Evolutionary conservation across 2,329 filamentous ascomycete species (phyloP).

Genomic region (Trichoderma aggressivum): DNA sequence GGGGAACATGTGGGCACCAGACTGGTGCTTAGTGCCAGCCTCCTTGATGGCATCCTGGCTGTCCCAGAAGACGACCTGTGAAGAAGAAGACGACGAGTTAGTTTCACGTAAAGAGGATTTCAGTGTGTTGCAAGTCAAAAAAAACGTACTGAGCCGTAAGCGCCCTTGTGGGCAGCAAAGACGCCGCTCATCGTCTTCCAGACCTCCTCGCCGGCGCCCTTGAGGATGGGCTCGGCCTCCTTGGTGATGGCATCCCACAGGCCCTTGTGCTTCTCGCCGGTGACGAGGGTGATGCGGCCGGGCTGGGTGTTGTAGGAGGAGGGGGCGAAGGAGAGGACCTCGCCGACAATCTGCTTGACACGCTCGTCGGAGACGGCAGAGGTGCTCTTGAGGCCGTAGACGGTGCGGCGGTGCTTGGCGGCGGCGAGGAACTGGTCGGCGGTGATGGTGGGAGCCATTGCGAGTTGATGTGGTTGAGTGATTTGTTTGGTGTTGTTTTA

Average conservation of each 20-base stretch:
- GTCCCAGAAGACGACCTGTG: conserved; percentile 75
- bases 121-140: no score
- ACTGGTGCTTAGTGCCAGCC: conserved; percentile 64
- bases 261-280: conserved; percentile 79
- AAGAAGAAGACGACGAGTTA: not conserved
- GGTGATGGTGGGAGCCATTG: not conserved
- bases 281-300: conserved; percentile 72
- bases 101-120: not conserved
- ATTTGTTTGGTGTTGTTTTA: not conserved
- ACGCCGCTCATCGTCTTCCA: conserved; percentile 52
- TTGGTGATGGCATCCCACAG: conserved; percentile 74
- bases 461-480: not conserved
- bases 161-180: conserved; percentile 60
- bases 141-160: conserved; percentile 80
- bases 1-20: conserved; percentile 77
- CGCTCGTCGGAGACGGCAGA: conserved; percentile 49
- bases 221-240: conserved; percentile 25
- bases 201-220: conserved; percentile 56
- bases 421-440: conserved; percentile 57
- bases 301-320: conserved; percentile 87
- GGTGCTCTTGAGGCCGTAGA: conserved; percentile 65
- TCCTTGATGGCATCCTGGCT: conserved; percentile 64
- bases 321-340: conserved; percentile 66
- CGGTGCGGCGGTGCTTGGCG: conserved; percentile 64
- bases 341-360: conserved; percentile 62